Evolutionary conservation across 2,329 filamentous ascomycete genomes (phyloP).

Genomic region (Diaporthe sp.): DNA sequence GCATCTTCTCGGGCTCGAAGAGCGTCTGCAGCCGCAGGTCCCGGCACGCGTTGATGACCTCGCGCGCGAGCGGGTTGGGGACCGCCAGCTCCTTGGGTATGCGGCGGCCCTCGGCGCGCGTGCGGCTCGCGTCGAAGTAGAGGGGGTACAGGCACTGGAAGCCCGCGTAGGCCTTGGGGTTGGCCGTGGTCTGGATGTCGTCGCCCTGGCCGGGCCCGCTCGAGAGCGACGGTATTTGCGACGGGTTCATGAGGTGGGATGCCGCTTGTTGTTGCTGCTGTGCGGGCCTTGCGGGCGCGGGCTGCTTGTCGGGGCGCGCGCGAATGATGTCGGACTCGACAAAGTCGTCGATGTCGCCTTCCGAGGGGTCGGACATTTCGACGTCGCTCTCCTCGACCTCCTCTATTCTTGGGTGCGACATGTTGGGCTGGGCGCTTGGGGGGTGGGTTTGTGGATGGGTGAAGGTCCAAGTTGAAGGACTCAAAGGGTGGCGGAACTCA

Average conservation of each 20-base stretch:
- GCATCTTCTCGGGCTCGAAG: slow-evolving; percentile 90
- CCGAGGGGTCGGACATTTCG: slow-evolving; percentile 83
- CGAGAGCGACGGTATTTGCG: slow-evolving; percentile 50
- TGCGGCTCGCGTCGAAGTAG: slow-evolving; percentile 87
- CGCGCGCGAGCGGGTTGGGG: slow-evolving; percentile 84
- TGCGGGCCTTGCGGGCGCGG: slow-evolving; percentile 31
- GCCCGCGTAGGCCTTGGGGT: slow-evolving; percentile 72
- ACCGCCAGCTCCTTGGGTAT: slow-evolving; percentile 80
- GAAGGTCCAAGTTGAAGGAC: background rate
- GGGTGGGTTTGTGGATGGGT: too few relatives aligned
- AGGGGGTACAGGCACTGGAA: slow-evolving; percentile 94
- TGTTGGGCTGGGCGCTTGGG: slow-evolving; percentile 50
- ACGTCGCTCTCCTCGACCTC: slow-evolving; percentile 87
- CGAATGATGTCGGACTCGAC: slow-evolving; percentile 67
- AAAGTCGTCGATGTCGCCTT: slow-evolving; percentile 81
- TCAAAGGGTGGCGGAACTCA: background rate
- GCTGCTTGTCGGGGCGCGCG: slow-evolving; percentile 43
- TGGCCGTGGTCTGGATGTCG: slow-evolving; percentile 51
- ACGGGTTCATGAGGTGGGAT: slow-evolving; percentile 47
- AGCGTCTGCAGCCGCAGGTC: slow-evolving; percentile 77
- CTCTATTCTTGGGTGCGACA: slow-evolving; percentile 91
- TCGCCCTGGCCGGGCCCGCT: slow-evolving; percentile 44
- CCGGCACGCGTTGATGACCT: slow-evolving; percentile 88
- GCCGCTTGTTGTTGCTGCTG: background rate
- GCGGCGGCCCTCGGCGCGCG: slow-evolving; percentile 82